A percentile compares a stretch with the other conserved stretches of the same genome.
Evolutionary conservation across 257 asterid genomes (phyloP).

Genomic region (Salvia hispanica): DNA sequence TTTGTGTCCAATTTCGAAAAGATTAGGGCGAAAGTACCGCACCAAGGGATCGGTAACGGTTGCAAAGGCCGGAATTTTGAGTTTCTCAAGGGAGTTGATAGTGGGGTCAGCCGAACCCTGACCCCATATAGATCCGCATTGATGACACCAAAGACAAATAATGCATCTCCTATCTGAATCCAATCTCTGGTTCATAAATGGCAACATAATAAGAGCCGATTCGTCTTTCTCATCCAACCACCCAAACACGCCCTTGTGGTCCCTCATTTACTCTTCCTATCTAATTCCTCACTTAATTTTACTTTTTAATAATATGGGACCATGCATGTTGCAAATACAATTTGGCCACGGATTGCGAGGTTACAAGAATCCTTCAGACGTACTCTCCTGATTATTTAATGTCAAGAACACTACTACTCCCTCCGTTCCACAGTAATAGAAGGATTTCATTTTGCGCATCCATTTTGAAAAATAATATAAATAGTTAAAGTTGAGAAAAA

Average conservation of each 20-base stretch:
- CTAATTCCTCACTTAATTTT: neutral
- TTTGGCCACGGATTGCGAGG: conserved; percentile 11
- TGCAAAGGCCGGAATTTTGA: no score
- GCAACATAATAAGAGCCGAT: conserved; percentile 34
- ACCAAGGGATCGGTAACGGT: no score
- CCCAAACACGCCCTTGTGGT: conserved; percentile 55
- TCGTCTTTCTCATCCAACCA: conserved; percentile 41
- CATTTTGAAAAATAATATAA: no score
- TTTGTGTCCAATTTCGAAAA: neutral
- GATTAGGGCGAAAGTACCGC: no score
- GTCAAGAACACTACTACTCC: no score
- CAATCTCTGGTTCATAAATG: conserved; percentile 23
- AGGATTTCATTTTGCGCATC: no score
- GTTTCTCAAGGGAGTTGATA: no score
- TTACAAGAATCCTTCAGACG: neutral
- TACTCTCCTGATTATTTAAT: neutral
- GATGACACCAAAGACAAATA: conserved; percentile 27
- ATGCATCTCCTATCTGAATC: conserved; percentile 37
- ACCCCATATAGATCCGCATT: no score
- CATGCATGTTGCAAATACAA: conserved; percentile 26
- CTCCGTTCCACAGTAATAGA: no score
- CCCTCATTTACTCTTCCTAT: conserved; percentile 23
- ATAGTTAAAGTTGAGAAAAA: no score
- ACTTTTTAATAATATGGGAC: conserved; percentile 17
- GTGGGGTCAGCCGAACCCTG: no score